Conservation (phyloP, 176 grass and related monocot genomes). For the Rhynchospora breviuscula region DNA sequence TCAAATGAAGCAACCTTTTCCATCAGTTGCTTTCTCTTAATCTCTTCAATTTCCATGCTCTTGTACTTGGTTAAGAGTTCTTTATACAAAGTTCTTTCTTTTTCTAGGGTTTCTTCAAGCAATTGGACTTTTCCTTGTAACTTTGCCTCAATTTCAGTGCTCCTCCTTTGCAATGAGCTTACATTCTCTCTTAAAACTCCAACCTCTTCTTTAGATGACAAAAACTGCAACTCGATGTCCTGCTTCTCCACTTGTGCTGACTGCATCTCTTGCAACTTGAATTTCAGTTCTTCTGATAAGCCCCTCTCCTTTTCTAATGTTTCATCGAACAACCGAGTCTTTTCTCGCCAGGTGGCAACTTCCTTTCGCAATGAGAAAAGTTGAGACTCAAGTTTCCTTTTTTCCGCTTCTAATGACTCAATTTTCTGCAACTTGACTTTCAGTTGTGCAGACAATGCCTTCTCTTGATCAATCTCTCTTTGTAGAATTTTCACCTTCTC, state of each 20-base stretch:
- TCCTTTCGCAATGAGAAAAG: conserved; percentile 45
- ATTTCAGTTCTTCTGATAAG: conserved; percentile 27
- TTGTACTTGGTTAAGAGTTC: conserved; percentile 23
- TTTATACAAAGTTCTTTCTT: conserved; percentile 23
- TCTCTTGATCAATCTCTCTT: conserved; percentile 56
- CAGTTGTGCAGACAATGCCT: conserved; percentile 37
- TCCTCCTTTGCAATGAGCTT: conserved; percentile 21
- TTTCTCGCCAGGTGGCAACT: conserved; percentile 37
- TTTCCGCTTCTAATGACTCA: conserved; percentile 42
- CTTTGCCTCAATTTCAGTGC: conserved; percentile 21
- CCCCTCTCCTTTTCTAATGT: conserved; percentile 46
- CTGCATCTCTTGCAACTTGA: conserved; percentile 34
- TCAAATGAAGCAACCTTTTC: conserved; percentile 43
- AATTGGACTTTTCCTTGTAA: conserved; percentile 34
- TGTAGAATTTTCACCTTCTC: conserved; percentile 42
- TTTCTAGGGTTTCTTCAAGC: conserved; percentile 30
- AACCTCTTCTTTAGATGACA: conserved; percentile 31
- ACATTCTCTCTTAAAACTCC: conserved; percentile 22
- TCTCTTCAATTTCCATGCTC: conserved; percentile 29
- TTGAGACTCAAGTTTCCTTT: conserved; percentile 50
- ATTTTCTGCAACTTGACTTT: conserved; percentile 37
- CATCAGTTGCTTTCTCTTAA: conserved; percentile 24
- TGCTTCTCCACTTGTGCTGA: conserved; percentile 28
- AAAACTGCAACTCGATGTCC: conserved; percentile 31
- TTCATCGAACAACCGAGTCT: conserved; percentile 35